Percentiles rank a stretch among this genome's conserved stretches.
Evolutionary conservation across 2,329 filamentous ascomycete species (phyloP).

Genomic region (Elsinoe arachidis): DNA sequence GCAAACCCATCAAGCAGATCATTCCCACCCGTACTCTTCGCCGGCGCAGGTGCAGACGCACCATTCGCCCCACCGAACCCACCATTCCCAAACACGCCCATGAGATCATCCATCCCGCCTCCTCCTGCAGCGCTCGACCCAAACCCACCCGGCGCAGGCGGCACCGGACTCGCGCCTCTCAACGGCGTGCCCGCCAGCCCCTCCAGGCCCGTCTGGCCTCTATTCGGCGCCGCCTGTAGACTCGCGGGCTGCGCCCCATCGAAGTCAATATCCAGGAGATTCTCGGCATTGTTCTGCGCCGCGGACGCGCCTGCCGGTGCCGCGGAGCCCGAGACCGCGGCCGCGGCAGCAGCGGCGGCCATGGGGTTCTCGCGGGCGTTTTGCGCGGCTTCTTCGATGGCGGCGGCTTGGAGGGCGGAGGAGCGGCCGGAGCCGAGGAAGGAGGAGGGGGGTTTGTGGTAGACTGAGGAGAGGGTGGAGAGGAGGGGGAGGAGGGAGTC

Average conservation of each 20-base stretch:
- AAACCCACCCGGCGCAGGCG: slow-evolving; percentile 14
- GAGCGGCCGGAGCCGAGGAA: slow-evolving; percentile 94
- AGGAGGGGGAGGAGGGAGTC: slow-evolving; percentile 87
- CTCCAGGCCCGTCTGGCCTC: slow-evolving; percentile 43
- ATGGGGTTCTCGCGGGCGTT: slow-evolving; percentile 91
- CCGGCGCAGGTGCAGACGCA: slow-evolving; percentile 21
- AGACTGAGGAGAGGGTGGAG: slow-evolving; percentile 91
- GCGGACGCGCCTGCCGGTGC: slow-evolving; percentile 38
- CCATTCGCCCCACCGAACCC: slow-evolving; percentile 27
- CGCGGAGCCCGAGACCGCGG: slow-evolving; percentile 44
- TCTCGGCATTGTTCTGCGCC: slow-evolving; percentile 75
- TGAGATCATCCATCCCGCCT: slow-evolving; percentile 69
- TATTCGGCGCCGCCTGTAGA: slow-evolving; percentile 55
- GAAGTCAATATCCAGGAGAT: slow-evolving; percentile 91
- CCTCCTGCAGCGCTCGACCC: slow-evolving; percentile 32
- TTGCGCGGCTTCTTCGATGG: slow-evolving; percentile 91
- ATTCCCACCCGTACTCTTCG: slow-evolving; percentile 34
- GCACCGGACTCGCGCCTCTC: slow-evolving; percentile 55
- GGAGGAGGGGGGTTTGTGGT: slow-evolving; percentile 97
- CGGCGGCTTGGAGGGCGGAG: slow-evolving; percentile 86
- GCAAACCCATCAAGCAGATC: slow-evolving; percentile 75
- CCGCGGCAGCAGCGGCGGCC: slow-evolving; percentile 69
- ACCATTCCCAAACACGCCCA: slow-evolving; percentile 55
- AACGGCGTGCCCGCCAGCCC: slow-evolving; percentile 57
- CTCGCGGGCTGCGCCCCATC: slow-evolving; percentile 90